Conservation (phyloP, 1,284 basidiomycete genomes). For the Trametes versicolor region DNA sequence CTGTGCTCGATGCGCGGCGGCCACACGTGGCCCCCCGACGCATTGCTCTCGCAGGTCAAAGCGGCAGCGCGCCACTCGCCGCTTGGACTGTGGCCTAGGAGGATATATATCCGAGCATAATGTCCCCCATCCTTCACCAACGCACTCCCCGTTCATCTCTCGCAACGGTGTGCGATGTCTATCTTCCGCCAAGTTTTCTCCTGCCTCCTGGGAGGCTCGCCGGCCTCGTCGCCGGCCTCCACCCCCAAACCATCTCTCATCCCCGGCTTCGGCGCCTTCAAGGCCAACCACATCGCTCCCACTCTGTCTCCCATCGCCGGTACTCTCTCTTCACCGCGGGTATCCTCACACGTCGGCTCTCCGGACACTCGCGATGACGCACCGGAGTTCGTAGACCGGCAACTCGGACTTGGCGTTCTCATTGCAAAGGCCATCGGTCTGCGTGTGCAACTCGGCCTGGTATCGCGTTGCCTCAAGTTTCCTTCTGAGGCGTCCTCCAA, state of each 20-base stretch:
- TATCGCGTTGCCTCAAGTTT: background rate
- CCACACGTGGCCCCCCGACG: conserved; percentile 9
- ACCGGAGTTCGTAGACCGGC: conserved; percentile 4
- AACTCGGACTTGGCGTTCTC: conserved; percentile 18
- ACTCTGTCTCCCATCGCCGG: background rate
- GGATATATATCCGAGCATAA: conserved; percentile 1
- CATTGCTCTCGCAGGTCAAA: conserved; percentile 11
- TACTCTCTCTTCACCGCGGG: background rate
- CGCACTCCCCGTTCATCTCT: background rate
- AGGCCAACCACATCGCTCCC: background rate
- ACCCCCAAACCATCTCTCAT: background rate
- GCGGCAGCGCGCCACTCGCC: conserved; percentile 12
- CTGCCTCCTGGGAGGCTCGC: conserved; percentile 7
- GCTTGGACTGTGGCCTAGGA: conserved; percentile 13
- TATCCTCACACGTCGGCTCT: background rate
- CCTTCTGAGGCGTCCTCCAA: background rate
- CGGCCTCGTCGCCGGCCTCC: background rate
- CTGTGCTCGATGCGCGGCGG: background rate
- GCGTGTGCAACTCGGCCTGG: conserved; percentile 2
- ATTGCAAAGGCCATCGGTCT: conserved; percentile 17
- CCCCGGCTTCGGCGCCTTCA: background rate
- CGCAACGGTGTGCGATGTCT: conserved; percentile 11
- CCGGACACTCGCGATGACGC: background rate
- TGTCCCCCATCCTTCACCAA: background rate
- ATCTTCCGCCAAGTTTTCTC: conserved; percentile 14